Base-by-base conservation (phyloP, 148 eudicot genomes). In the Chenopodium quinoa region DNA sequence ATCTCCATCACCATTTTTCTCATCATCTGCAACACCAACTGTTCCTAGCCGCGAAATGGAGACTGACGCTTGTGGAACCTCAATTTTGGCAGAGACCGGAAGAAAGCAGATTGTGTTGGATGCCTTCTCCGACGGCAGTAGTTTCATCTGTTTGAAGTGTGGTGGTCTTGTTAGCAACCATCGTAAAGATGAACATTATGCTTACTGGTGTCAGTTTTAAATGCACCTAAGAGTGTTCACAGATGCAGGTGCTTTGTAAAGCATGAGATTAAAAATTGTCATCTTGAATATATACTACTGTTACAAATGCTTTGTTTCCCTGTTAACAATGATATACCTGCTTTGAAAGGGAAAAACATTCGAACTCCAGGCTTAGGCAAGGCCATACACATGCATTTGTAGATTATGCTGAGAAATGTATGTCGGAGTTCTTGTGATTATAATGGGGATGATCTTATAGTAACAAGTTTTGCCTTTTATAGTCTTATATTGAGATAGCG, bases 61-160 rank as follows among this genome's bases (percentile, higher is more conserved):
- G 66, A 78, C 81, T 7, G 90, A 91, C 29, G 84, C 88, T 71
- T 72, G 81, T 80, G 92, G 88, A 77, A 89, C 83, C 73, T 92
- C 99, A 16, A 96, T 96, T 73, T 90, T 96, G 85, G 90, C 92
- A 9, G 98, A 96, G 89, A 82, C 86, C 9, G 99, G 99, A 6
- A 84, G 97, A 83, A 91, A 85, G 83, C 98, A 96, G 73, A 80
- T 96, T 23, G 91, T 93, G 83, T 58, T 96, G 0, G 99, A 96
- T 85, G 98, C 99, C 47, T 91, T 88, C 75, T 82, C 89, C n/a
- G 99, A 96, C 81, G 99, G 99, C 40, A 93, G 91, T 80, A 96
- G 97, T 87, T 96, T 96, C 84, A 87, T 93, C 16, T 93, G 99
- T 83, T 85, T 96, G 81, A 87, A 92, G 76, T 96, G 99, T 84